These are phyloP conservation scores for Pythium aphanidermatum DNA, from an alignment of 352 stramenopile species.

Conservation along the genomic window DNA sequence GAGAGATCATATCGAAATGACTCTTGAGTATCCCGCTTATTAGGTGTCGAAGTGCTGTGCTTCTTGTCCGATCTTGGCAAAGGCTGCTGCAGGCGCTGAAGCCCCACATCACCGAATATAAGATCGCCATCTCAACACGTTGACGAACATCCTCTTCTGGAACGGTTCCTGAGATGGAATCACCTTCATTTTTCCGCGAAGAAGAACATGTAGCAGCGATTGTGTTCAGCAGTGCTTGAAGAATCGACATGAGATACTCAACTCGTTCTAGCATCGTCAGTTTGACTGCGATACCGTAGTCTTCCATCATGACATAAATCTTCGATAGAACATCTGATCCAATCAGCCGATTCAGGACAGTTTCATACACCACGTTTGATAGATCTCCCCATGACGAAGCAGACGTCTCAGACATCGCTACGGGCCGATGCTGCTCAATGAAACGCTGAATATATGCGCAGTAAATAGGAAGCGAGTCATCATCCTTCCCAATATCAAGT, in stretches of 20 bases:
- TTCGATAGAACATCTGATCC: conserved; percentile 20
- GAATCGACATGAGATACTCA: conserved; percentile 32
- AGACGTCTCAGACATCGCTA: background rate
- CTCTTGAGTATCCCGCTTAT: conserved; percentile 23
- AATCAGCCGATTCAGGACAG: conserved; percentile 20
- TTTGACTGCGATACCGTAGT: conserved; percentile 20
- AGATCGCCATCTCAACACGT: conserved; percentile 42
- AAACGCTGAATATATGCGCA: conserved; percentile 24
- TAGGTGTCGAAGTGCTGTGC: conserved; percentile 12
- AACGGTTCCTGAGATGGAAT: background rate
- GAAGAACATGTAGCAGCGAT: conserved; percentile 10
- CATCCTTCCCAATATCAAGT: conserved; percentile 6
- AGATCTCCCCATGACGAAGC: background rate
- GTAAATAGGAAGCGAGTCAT: conserved; percentile 18
- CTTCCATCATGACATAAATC: conserved; percentile 19
- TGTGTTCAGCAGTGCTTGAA: conserved; percentile 32
- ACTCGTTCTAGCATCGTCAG: conserved; percentile 37
- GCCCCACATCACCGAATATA: conserved; percentile 50
- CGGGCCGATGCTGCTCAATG: conserved; percentile 17
- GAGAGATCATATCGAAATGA: conserved; percentile 16
- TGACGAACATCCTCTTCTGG: conserved; percentile 15
- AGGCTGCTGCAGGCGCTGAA: conserved; percentile 13
- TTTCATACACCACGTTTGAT: conserved; percentile 12
- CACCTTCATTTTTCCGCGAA: conserved; percentile 5
- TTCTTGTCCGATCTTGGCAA: background rate